Percentiles rank a stretch among this genome's conserved stretches.
phyloP scores from a whole-genome alignment of 768 basidiomycete species.

The Guyanaporus albipodus region DNA sequence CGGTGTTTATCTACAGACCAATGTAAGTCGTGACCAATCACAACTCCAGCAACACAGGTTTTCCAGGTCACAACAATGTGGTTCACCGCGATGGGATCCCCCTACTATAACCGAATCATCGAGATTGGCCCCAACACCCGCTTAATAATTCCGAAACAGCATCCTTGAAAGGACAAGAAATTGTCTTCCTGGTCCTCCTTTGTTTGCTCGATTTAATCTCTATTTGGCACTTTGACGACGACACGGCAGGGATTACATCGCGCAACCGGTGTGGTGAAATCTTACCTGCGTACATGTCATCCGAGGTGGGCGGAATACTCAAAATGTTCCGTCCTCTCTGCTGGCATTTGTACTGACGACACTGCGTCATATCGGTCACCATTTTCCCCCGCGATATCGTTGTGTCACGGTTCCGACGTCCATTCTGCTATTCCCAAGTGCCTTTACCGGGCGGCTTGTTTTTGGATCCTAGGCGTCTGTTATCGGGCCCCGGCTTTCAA shows the following conservation, averaged over 20 bases:
- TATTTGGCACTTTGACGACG: background rate
- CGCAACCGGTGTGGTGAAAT: background rate
- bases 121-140: conserved; percentile 2
- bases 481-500: conserved; percentile 18
- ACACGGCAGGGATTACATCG: background rate
- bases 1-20: conserved; percentile 1
- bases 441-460: background rate
- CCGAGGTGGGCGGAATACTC: conserved; percentile 6
- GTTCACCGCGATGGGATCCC: background rate
- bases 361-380: background rate
- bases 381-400: conserved; percentile 1
- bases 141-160: background rate
- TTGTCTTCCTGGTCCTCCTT: background rate
- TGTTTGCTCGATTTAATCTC: background rate
- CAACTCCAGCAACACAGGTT: background rate
- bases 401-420: conserved; percentile 2
- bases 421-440: background rate
- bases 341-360: background rate
- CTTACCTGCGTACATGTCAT: background rate
- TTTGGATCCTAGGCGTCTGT: conserved; percentile 3
- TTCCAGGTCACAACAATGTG: conserved; percentile 7
- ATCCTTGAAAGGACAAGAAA: conserved; percentile 1
- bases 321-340: background rate
- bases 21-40: background rate
- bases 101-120: conserved; percentile 2